These are phyloP conservation scores for Aspergillus sojae DNA, from an alignment of 2,329 filamentous ascomycete genomes.

Conservation along the genomic window DNA sequence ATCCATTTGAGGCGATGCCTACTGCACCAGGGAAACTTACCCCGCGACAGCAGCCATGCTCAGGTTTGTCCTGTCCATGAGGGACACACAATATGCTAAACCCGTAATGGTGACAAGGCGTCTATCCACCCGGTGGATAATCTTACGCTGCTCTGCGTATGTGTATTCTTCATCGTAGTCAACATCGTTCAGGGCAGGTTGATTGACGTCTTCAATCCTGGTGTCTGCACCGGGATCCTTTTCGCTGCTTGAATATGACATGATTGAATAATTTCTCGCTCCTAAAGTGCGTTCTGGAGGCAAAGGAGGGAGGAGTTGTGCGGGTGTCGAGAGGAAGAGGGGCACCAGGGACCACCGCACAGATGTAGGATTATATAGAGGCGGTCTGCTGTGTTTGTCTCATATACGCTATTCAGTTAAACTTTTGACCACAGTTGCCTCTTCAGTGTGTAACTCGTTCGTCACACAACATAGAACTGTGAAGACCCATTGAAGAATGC, in stretches of 20 bases:
- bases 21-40: slow-evolving; percentile 44
- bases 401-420: neutral
- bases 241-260: neutral
- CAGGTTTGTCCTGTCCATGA: slow-evolving; percentile 81
- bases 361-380: neutral
- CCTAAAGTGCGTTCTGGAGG: neutral
- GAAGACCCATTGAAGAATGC: neutral
- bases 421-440: neutral
- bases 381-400: neutral
- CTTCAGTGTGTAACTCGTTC: neutral
- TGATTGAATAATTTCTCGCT: neutral
- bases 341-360: neutral
- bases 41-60: slow-evolving; percentile 70
- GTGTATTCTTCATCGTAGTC: slow-evolving; percentile 50
- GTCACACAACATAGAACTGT: neutral
- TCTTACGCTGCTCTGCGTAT: slow-evolving; percentile 64
- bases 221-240: neutral
- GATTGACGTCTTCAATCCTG: slow-evolving; percentile 21
- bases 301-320: neutral
- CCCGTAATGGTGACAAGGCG: slow-evolving; percentile 65
- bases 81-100: slow-evolving; percentile 70
- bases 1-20: slow-evolving; percentile 43
- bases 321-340: neutral
- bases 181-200: slow-evolving; percentile 11
- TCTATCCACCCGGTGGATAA: slow-evolving; percentile 70